phyloP scores from a whole-genome alignment of 2,329 filamentous ascomycete genomes.

The Tolypocladium album region DNA sequence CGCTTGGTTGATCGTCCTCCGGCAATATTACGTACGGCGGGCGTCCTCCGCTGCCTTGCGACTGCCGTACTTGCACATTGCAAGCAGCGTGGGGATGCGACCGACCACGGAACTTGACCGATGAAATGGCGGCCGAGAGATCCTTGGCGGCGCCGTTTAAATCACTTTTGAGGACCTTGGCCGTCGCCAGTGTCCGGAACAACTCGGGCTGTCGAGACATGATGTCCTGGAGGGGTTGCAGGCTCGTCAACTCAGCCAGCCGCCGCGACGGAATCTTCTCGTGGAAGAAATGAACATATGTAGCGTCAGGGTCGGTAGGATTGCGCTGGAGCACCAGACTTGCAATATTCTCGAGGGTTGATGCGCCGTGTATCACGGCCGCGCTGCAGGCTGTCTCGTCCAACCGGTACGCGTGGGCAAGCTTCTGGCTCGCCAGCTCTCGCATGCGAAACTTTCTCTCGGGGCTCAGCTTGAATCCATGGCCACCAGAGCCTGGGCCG shows the following conservation, averaged over 20 bases:
- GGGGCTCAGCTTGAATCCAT: slow-evolving; percentile 57
- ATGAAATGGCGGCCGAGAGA: slow-evolving; percentile 53
- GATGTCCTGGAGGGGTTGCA: slow-evolving; percentile 57
- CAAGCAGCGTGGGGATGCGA: slow-evolving; percentile 42
- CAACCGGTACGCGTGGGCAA: slow-evolving; percentile 66
- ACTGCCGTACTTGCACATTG: slow-evolving; percentile 33
- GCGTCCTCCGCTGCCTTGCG: slow-evolving; percentile 15
- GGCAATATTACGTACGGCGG: slow-evolving; percentile 24
- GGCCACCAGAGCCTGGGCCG: slow-evolving; percentile 34
- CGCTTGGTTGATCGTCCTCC: slow-evolving; percentile 52
- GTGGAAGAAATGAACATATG: slow-evolving; percentile 88
- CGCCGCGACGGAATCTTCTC: slow-evolving; percentile 75
- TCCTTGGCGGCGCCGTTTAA: slow-evolving; percentile 59
- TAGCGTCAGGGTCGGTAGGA: slow-evolving; percentile 59
- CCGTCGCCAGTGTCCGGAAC: slow-evolving; percentile 62
- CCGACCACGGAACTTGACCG: slow-evolving; percentile 40
- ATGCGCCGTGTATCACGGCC: slow-evolving; percentile 72
- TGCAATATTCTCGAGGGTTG: slow-evolving; percentile 67
- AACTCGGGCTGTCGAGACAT: slow-evolving; percentile 55
- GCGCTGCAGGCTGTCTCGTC: slow-evolving; percentile 79
- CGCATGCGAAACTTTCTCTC: slow-evolving; percentile 72
- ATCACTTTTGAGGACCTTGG: slow-evolving; percentile 67
- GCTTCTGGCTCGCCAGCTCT: slow-evolving; percentile 68
- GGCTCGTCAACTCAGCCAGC: slow-evolving; percentile 59
- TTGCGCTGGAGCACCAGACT: slow-evolving; percentile 61